Percentiles rank a stretch among this genome's conserved stretches.
These are phyloP conservation scores for Sugiyamaella pinicola DNA, from an alignment of 1,139 yeast species.

Conservation along the genomic window DNA sequence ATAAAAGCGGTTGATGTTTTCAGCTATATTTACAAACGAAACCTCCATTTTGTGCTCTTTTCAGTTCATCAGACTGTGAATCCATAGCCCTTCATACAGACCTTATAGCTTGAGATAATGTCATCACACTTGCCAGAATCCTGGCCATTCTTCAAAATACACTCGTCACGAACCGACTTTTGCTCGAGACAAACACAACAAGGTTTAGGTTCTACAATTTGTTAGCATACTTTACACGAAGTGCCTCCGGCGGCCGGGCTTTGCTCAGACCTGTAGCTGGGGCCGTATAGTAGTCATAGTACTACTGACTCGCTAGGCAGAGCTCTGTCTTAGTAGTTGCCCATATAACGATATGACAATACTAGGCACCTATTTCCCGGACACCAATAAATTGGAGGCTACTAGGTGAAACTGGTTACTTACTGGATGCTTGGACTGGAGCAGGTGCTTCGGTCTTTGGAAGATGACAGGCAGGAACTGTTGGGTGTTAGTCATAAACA, in stretches of 20 bases:
- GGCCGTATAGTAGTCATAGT: constrained; percentile 2
- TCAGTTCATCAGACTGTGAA: constrained; percentile 54
- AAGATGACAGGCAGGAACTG: constrained; percentile 17
- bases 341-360: too few relatives aligned
- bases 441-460: constrained; percentile 9
- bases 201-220: constrained; percentile 77
- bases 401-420: too few relatives aligned
- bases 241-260: too few relatives aligned
- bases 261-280: too few relatives aligned
- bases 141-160: constrained; percentile 78
- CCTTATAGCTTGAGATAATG: constrained; percentile 69
- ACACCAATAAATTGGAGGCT: too few relatives aligned
- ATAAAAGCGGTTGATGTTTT: background rate
- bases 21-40: background rate
- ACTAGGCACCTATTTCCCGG: too few relatives aligned
- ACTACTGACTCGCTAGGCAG: too few relatives aligned
- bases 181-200: constrained; percentile 94
- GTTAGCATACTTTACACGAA: too few relatives aligned
- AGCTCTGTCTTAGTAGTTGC: too few relatives aligned
- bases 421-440: constrained; percentile 15
- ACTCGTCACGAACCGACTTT: constrained; percentile 82
- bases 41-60: too few relatives aligned
- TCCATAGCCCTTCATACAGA: constrained; percentile 91
- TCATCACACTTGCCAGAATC: constrained; percentile 82
- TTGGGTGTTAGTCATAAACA: background rate